Evolutionary conservation across 441 rosid species (phyloP).

Genomic region (Gossypium davidsonii): DNA sequence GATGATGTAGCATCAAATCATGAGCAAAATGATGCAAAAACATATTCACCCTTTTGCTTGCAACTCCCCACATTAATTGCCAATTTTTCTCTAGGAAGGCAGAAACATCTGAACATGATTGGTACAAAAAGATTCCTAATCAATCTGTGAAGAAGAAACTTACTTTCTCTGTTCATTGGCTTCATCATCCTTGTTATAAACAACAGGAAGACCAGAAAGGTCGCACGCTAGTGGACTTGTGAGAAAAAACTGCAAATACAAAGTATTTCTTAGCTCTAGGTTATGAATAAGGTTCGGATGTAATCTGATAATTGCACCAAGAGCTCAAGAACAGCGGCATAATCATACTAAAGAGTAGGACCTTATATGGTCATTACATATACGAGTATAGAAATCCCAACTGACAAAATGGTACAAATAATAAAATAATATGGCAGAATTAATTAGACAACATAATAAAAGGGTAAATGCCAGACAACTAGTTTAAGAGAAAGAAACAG

Average conservation of each 20-base stretch:
- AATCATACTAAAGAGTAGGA: not conserved
- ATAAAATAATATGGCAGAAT: not conserved
- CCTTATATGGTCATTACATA: not conserved
- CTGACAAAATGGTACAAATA: not conserved
- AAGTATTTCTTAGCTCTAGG: constrained; percentile 10
- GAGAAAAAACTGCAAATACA: constrained; percentile 44
- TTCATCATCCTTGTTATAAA: constrained; percentile 39
- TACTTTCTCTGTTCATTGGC: constrained; percentile 38
- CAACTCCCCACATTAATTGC: not conserved
- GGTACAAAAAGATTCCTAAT: not conserved
- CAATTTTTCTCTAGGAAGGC: not conserved
- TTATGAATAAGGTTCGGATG: not conserved
- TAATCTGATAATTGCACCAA: not conserved
- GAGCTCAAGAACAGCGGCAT: not conserved
- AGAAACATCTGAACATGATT: not conserved
- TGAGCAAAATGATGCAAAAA: not conserved
- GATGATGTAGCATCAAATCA: not conserved
- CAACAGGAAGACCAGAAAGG: constrained; percentile 51
- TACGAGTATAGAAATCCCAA: not conserved
- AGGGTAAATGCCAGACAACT: not conserved
- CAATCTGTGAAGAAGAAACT: constrained; percentile 14
- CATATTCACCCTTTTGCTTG: not conserved
- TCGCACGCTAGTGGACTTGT: constrained; percentile 49
- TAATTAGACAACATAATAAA: not conserved
- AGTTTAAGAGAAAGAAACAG: not conserved